Evolutionary conservation across 805 yeast genomes (phyloP), one percentile per base, ranked within the genome.

Genomic region (Brettanomyces sp.): DNA sequence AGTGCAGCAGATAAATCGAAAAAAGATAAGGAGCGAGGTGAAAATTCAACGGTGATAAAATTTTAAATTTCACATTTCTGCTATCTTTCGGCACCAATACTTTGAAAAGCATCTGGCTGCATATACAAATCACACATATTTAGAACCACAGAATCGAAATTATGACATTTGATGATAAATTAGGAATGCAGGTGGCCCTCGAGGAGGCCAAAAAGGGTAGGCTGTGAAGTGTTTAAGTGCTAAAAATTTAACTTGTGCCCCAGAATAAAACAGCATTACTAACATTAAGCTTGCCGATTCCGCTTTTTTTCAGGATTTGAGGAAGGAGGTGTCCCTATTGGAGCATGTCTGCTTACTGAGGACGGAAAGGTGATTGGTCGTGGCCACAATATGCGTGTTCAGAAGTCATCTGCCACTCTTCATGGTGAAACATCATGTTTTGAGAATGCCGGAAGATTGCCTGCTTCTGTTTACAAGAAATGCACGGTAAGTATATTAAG

Each of bases 311-410:
- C 39, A 79, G 85, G 90, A 42, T 76, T 72, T 56, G 69, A 65
- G 4, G 95, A 89, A 65, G 95, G 95, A n/a, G 97, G 96, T 42
- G 81, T 89, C 24, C 96, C 96, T 4, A 88, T 88, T 49, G 87
- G 95, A 11, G 91, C 89, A 4, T 84, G 82, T 36, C 69, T 86
- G 45, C 73, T 87, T 41, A 72, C 74, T 45, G 80, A 76, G 52
- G 90, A 85, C 49, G 97, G 97, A 18, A 75, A 77, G 3, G 76
- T 91, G 11, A 69, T 90, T 11, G 96, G 96, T 25, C 71, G 80
- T 42, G 98, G 99, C 12, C 98, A 88, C 64, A 91, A 91, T 65
- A 73, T 79, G 80, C 75, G 99, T 56, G 74, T 91, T 50, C 98
- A 91, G 65, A 85, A 86, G 61, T 69, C 73, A 18, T 83, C 95